Evolutionary conservation across 768 basidiomycete genomes (phyloP).

Genomic region (Boletus rubroflammeus): DNA sequence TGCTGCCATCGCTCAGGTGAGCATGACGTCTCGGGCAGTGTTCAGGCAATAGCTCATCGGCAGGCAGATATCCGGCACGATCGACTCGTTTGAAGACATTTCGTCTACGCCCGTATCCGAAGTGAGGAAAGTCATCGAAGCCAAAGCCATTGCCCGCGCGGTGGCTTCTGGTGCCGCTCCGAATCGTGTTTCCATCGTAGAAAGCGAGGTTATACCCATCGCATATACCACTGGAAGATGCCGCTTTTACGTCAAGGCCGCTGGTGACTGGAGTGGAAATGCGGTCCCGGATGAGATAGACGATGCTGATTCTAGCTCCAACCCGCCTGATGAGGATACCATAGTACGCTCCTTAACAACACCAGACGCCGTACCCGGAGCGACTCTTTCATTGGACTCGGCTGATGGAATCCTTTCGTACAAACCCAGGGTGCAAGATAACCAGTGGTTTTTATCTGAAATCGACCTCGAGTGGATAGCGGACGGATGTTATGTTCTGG

Average conservation of each 20-base stretch:
- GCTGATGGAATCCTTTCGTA: conserved; percentile 34
- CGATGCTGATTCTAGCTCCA: conserved; percentile 1
- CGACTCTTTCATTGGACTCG: conserved; percentile 13
- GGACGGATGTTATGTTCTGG: conserved; percentile 60
- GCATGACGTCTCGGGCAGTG: background rate
- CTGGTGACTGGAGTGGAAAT: conserved; percentile 45
- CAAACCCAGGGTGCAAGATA: conserved; percentile 35
- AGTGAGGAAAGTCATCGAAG: conserved; percentile 34
- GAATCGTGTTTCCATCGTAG: conserved; percentile 46
- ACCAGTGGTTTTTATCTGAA: conserved; percentile 46
- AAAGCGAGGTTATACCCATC: conserved; percentile 50
- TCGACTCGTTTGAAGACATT: conserved; percentile 44
- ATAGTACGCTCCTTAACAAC: background rate
- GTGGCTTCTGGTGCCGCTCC: conserved; percentile 44
- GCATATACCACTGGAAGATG: conserved; percentile 33
- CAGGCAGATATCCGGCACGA: conserved; percentile 39
- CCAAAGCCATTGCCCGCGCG: conserved; percentile 41
- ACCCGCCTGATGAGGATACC: conserved; percentile 3
- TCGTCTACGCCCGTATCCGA: conserved; percentile 32
- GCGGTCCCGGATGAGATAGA: conserved; percentile 23
- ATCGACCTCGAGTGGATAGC: conserved; percentile 55
- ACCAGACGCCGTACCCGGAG: conserved; percentile 6
- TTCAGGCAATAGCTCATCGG: conserved; percentile 2
- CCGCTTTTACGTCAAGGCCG: conserved; percentile 55
- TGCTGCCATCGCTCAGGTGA: conserved; percentile 43